Base-by-base conservation (phyloP, 1,284 basidiomycete genomes). In the Trichosporon ovoides region DNA sequence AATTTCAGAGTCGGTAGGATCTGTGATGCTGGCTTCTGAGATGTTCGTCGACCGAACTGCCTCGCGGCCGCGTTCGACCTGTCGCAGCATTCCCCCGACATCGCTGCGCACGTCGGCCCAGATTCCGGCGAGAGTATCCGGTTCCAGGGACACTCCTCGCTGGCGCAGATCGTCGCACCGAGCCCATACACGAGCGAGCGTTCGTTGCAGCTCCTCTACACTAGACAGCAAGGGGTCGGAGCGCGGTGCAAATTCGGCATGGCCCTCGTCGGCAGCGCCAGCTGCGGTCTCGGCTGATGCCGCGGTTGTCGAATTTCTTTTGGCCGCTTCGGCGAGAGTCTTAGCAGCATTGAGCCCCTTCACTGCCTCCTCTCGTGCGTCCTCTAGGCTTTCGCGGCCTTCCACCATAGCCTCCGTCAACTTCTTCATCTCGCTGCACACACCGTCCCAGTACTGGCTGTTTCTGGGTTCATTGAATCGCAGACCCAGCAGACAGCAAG, bases 401-500 rank as follows among this genome's bases (percentile, higher is more conserved):
- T 51, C 38, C 7, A 58, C 49, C 53, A 71, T 68, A 2, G 56
- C 48, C 7, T 46, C 56, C 3, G 35, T 22, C 50, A 76, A 54
- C 4, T 56, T 38, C 0, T 61, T 57, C 18, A 74, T 52, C 2
- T 59, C 52, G 2, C 48, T 46, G 12, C 50, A 56, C 6, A 73
- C 68, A 5, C 66, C 63, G 10, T 50, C 51, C 71, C 72, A 74
- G 52, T 76, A 74, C 14, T 18, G 46, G 18, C 40, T 57, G 16
- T 59, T 60, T 22, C 14, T 49, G 20, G 52, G 36, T 14, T 66
- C 58, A 24, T 35, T 24, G 56, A 74, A 75, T 7, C 60, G 56
- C 40, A 76, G 54, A 2, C 70, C 74, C 0, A 76, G 65, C 1
- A 76, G 62, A 58, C 70, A 75, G 62, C 72, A 74, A 0, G 71